A percentile compares a stretch with the other conserved stretches of the same genome.
phyloP scores from a whole-genome alignment of 495 filamentous ascomycete species.

The Trichoderma parareesei region DNA sequence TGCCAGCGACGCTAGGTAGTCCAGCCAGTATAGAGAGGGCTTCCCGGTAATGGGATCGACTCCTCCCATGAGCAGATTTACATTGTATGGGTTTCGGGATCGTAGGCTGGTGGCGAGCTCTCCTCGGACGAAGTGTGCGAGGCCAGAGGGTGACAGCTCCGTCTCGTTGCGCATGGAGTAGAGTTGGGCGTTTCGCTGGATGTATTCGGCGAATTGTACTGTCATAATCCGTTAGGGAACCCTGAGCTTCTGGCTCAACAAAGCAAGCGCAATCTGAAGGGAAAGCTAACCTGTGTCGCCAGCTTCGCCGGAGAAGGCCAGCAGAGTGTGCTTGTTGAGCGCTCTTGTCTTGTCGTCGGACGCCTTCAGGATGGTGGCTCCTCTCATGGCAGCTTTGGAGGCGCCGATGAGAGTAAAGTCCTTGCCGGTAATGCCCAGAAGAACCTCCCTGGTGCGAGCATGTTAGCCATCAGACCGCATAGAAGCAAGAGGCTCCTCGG shows the following conservation, averaged over 20 bases:
- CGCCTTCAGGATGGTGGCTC: constrained; percentile 91
- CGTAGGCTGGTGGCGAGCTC: constrained; percentile 85
- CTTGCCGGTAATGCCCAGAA: constrained; percentile 96
- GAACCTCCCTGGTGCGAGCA: constrained; percentile 68
- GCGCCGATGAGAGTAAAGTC: constrained; percentile 97
- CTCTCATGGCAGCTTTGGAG: constrained; percentile 95
- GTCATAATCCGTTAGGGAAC: constrained; percentile 23
- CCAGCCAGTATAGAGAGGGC: constrained; percentile 91
- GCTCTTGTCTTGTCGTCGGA: constrained; percentile 91
- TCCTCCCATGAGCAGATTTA: constrained; percentile 90
- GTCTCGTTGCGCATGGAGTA: constrained; percentile 97
- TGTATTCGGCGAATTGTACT: constrained; percentile 99
- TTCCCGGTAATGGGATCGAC: constrained; percentile 80
- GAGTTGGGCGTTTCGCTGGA: constrained; percentile 95
- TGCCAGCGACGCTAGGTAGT: constrained; percentile 87
- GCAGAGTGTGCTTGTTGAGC: constrained; percentile 85
- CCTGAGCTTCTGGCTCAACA: constrained; percentile 14
- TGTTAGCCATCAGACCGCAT: neutral
- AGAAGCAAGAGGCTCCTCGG: neutral
- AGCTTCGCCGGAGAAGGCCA: constrained; percentile 95
- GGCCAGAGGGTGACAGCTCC: constrained; percentile 78
- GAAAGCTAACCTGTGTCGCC: constrained; percentile 75
- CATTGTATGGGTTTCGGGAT: constrained; percentile 87
- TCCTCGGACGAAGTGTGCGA: constrained; percentile 84
- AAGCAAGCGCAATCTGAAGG: neutral